phyloP scores from a whole-genome alignment of 257 asterid species.

The Salvia splendens region DNA sequence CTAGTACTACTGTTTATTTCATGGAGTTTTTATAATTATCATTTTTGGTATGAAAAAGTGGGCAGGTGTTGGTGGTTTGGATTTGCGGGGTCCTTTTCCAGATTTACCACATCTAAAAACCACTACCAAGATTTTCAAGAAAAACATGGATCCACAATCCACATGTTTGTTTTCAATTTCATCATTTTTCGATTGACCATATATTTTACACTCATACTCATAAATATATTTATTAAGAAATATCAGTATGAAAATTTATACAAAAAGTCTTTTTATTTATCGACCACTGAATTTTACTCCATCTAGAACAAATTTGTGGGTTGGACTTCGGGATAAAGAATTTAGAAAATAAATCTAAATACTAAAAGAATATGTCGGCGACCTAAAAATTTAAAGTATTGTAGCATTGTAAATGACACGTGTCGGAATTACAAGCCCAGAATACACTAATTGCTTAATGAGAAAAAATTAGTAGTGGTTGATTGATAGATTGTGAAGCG shows the following conservation, averaged over 20 bases:
- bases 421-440: neutral
- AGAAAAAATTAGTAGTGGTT: neutral
- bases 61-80: slow-evolving; percentile 35
- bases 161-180: slow-evolving; percentile 25
- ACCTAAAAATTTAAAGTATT: neutral
- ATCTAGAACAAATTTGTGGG: too few species aligned
- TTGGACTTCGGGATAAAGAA: too few species aligned
- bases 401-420: neutral
- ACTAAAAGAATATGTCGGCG: neutral
- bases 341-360: too few species aligned
- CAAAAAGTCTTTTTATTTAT: too few species aligned
- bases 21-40: neutral
- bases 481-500: neutral
- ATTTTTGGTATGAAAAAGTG: neutral
- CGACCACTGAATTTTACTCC: too few species aligned
- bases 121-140: slow-evolving; percentile 19
- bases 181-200: slow-evolving; percentile 21
- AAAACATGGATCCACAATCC: slow-evolving; percentile 33
- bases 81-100: slow-evolving; percentile 43
- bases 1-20: too few species aligned
- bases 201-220: neutral
- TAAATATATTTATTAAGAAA: too few species aligned
- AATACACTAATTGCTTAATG: neutral
- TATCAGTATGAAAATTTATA: too few species aligned
- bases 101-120: slow-evolving; percentile 37